Base-by-base conservation (phyloP, 176 grass and related monocot species). In the Juncus inflexus region DNA sequence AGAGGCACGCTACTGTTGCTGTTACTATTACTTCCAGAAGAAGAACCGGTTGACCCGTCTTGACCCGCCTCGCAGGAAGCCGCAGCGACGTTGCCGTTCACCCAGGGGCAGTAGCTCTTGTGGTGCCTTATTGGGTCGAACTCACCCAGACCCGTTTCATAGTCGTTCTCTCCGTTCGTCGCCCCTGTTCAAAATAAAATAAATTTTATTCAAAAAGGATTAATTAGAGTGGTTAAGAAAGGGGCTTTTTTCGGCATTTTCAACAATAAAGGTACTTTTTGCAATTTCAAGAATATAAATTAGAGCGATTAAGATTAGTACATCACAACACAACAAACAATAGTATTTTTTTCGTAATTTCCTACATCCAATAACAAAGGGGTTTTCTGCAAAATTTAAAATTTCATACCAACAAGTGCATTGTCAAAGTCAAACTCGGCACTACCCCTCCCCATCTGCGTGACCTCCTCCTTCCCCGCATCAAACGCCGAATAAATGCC, bases 91-190 rank as follows among this genome's bases (percentile, higher is more conserved):
- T 76, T 80, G 75, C 88, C 85, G 72, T 97, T 97, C 64, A 91
- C 88, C 94, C 88, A 97, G 39, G 94, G 94, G 37, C 94, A 97
- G 64, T 84, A 91, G 65, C 67, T 89, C 63, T 89, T 89, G 72
- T 97, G 94, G 78, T 97, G 94, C 62, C 88, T 89, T 63, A 97
- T 77, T 11, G 94, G 88, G 81, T 97, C 88, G 53, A 97, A 97
- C 67, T 89, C 82, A 63, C 74, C 79, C 67, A 83, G 78, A 41
- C 75, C 87, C 15, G 40, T 50, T 73, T 82, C 87, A 58, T 84
- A 91, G 39, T 85, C 82, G 77, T 89, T 97, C 81, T 97, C 94
- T 69, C 85, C 94, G 82, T 97, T 91, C 19, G 75, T 77, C 61
- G 80, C 79, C 71, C 88, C 84, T 89, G 75, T 63, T 45, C 78